Conservation (phyloP, 2,329 filamentous ascomycete genomes). For the Teratosphaeria gauchensis region DNA sequence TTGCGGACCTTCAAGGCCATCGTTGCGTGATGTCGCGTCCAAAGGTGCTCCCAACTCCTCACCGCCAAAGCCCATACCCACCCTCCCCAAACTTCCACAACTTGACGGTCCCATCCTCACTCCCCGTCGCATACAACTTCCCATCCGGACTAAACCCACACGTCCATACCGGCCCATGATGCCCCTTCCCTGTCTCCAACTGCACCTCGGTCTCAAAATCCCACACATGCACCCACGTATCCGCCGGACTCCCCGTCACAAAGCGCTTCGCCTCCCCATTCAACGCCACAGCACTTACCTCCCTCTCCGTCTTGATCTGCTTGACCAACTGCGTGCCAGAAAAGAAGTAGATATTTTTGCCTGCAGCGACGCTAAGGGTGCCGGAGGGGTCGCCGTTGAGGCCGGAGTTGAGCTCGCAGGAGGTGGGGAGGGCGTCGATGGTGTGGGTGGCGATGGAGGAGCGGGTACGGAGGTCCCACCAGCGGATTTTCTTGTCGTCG, state of each 20-base stretch:
- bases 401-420: constrained; percentile 76
- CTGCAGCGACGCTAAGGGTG: constrained; percentile 83
- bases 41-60: constrained; percentile 4
- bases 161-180: constrained; percentile 96
- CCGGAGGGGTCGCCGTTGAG: constrained; percentile 52
- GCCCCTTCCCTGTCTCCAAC: constrained; percentile 88
- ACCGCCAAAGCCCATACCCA: constrained; percentile 57
- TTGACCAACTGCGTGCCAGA: constrained; percentile 65
- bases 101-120: constrained; percentile 96
- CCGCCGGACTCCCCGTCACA: constrained; percentile 80
- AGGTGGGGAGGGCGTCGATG: constrained; percentile 78
- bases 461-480: constrained; percentile 80
- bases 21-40: background rate
- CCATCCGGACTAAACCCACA: constrained; percentile 90
- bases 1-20: background rate
- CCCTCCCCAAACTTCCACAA: constrained; percentile 63
- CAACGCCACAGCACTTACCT: constrained; percentile 81
- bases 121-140: constrained; percentile 90
- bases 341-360: constrained; percentile 90
- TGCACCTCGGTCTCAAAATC: constrained; percentile 76
- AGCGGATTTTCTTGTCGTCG: constrained; percentile 81
- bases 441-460: constrained; percentile 65
- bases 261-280: constrained; percentile 73
- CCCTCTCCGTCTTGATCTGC: constrained; percentile 67
- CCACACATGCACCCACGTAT: constrained; percentile 95